A percentile compares a stretch with the other conserved stretches of the same genome.
Evolutionary conservation across 495 filamentous ascomycete species (phyloP).

Genomic region (Aspergillus sclerotiicarbonarius): DNA sequence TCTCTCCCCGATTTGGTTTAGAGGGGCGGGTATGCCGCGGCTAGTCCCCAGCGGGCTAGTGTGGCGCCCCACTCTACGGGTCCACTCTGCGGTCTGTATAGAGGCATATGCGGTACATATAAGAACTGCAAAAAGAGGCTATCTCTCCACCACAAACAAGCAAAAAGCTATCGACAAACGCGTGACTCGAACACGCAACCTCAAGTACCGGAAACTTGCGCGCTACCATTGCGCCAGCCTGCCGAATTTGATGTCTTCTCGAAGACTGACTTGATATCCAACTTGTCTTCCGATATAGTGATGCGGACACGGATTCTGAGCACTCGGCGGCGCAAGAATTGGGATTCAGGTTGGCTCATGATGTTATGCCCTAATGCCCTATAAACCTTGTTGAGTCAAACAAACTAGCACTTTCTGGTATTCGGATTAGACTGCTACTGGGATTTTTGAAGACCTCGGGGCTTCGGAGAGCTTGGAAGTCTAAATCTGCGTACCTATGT

Average conservation of each 20-base stretch:
- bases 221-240: slow-evolving; percentile 6
- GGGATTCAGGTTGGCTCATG: too few relatives aligned
- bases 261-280: background rate
- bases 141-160: too few relatives aligned
- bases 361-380: too few relatives aligned
- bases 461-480: too few relatives aligned
- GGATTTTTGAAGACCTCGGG: too few relatives aligned
- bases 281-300: too few relatives aligned
- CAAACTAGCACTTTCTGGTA: too few relatives aligned
- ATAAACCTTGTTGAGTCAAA: too few relatives aligned
- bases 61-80: background rate
- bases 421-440: too few relatives aligned
- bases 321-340: too few relatives aligned
- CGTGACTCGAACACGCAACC: slow-evolving; percentile 6
- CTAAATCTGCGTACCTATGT: too few relatives aligned
- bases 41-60: background rate
- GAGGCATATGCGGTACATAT: background rate
- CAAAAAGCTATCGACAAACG: background rate
- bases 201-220: background rate
- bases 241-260: background rate
- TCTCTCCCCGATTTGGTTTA: background rate
- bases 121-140: background rate
- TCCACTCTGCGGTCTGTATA: background rate
- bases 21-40: background rate
- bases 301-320: background rate